Evolutionary conservation across 139 green algal genomes (phyloP).

Genomic region (Tetratostichococcus sp.): DNA sequence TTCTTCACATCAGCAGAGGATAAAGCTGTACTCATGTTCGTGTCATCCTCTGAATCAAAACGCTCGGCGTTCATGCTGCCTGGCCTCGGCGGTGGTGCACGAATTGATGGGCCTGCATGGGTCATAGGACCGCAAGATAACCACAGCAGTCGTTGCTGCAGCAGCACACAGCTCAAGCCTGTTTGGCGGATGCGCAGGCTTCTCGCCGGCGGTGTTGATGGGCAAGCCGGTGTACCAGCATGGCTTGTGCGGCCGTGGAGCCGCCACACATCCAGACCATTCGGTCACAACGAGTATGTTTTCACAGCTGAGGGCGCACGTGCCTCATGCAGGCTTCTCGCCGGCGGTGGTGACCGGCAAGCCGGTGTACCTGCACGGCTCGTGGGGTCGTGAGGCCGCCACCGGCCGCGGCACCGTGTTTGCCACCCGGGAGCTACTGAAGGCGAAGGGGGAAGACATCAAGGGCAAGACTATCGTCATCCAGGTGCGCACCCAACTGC

Average conservation of each 20-base stretch:
- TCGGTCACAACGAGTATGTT: too few species aligned
- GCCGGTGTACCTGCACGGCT: conserved; percentile 73
- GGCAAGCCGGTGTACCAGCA: conserved; percentile 51
- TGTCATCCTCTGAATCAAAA: too few species aligned
- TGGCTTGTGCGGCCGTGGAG: background rate
- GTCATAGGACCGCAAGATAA: too few species aligned
- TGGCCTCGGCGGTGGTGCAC: too few species aligned
- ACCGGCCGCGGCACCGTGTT: conserved; percentile 68
- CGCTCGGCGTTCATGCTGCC: too few species aligned
- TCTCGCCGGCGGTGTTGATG: conserved; percentile 78
- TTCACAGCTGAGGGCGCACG: too few species aligned
- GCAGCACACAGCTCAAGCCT: too few species aligned
- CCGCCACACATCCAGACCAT: too few species aligned
- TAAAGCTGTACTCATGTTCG: too few species aligned
- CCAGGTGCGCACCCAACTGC: conserved; percentile 43
- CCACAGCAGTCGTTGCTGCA: too few species aligned
- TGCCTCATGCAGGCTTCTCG: conserved; percentile 52
- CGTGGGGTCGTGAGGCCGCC: conserved; percentile 59
- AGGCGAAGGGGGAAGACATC: conserved; percentile 40
- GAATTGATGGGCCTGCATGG: too few species aligned
- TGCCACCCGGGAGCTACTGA: conserved; percentile 69
- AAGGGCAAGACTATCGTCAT: conserved; percentile 73
- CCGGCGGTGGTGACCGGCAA: conserved; percentile 85
- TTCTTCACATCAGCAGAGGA: too few species aligned
- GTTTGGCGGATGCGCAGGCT: conserved; percentile 45